Base-by-base conservation (phyloP, 768 basidiomycete species). In the Mycena kentingensis region DNA sequence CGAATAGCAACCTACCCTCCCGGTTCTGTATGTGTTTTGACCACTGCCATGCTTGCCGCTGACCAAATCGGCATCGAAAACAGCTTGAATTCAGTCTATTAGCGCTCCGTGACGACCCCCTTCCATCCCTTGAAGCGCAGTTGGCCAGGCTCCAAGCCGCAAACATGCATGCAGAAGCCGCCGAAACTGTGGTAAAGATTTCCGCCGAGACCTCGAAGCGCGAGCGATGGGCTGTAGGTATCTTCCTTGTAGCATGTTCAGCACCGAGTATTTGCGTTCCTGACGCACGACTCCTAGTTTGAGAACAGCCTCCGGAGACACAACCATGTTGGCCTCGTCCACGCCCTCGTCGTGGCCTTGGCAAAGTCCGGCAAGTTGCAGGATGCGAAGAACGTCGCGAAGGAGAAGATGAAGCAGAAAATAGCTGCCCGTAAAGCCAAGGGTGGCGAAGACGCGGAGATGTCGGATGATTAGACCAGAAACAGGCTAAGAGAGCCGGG, bases 71-170 rank as follows among this genome's bases (percentile, higher is more conserved):
- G n/a, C n/a, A n/a, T n/a, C n/a, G n/a, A 3, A 13, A 55, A 50
- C 52, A 95, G 93, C 77, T 96, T 47, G 91, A 95, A 66, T 98
- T 98, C 75, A 94, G 88, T 68, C 81, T 98, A 29, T 82, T 97
- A 29, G 93, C 91, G 5, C 74, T 99, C 37, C 86, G 88, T 49
- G 84, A 88, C 36, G 89, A 93, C 65, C 88, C 91, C 26, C 60
- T 97, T 22, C 89, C 89, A 12, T 62, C 68, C 5, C 77, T 98
- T 21, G 79, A 84, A 65, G 64, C 74, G 21, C 82, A 85, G 44
- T 67, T 93, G 21, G 69, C 76, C 45, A 72, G 68, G 55, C 70
- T 70, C 46, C 84, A 79, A 64, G 66, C 63, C 54, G 67, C 71
- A 50, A 70, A 77, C 54, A 60, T 77, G 61, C 65, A 67, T 18